Evolutionary conservation across 208 protist genomes (phyloP), one percentile per base, ranked within the genome.

Genomic region (Acanthamoeba triangularis): DNA sequence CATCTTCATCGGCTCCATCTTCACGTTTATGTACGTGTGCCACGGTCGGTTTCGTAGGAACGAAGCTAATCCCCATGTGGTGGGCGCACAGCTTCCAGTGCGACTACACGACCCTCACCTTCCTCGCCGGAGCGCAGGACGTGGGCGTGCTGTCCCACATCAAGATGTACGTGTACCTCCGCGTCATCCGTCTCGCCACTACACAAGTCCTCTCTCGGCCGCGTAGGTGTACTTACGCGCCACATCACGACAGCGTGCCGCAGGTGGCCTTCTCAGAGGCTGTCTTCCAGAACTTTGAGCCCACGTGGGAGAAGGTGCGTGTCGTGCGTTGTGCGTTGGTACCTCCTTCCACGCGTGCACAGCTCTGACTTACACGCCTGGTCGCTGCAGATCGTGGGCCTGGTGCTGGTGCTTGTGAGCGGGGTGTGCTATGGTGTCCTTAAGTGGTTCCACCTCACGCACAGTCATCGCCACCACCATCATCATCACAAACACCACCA

Each of bases 401-500:
- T 87, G 78, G 78, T 87, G 25, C 20, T 87, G 78, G 78, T 87
- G n/a, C 11, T 87, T 1, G 23, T 87, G 78, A 87, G 78, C 78
- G 78, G 78, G 0, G 47, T 87, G 47, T 87, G 37, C 47, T 87
- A 87, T 28, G 78, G 44, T 28, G n/a, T 87, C n/a, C 78, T 87
- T 25, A 87, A 87, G 78, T 87, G 78, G 78, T 87, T 87, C 78
- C 78, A 87, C 78, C 78, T 87, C 78, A 87, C 78, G 25, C 78
- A 87, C 49, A 14, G n/a, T 23, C 37, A 52, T 49, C 23, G 56
- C 28, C 78, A 87, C n/a, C 20, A 49, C 3, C 76, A 85, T 25
- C 10, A 33, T 2, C 37, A 52, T 49, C 23, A 87, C 28, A 37
- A 87, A 23, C 20, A 25, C 33, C 69, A 78, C 35, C 28, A 78